phyloP scores from a whole-genome alignment of 1,284 basidiomycete species.

The Microbotryum scabiosae region DNA sequence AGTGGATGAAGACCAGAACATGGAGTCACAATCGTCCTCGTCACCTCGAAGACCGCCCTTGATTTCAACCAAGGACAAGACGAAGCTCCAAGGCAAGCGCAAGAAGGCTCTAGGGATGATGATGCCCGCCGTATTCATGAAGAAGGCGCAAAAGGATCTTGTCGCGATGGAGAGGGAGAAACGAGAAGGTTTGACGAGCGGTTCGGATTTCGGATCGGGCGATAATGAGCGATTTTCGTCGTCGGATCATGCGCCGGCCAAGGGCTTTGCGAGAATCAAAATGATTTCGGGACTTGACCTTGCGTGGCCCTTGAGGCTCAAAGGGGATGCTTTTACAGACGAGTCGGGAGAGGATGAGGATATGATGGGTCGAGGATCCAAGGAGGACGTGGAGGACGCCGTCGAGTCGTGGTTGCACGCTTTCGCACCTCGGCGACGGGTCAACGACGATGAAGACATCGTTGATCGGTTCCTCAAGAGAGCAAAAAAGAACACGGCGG shows the following conservation, averaged over 20 bases:
- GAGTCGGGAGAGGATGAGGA: slow-evolving; percentile 23
- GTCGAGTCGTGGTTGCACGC: slow-evolving; percentile 21
- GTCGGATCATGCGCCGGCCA: not conserved
- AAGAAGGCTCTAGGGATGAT: slow-evolving; percentile 24
- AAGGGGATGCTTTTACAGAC: slow-evolving; percentile 28
- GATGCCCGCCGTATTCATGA: slow-evolving; percentile 35
- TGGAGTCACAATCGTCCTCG: not conserved
- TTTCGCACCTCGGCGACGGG: slow-evolving; percentile 13
- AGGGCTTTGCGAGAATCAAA: slow-evolving; percentile 1
- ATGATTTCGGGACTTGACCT: slow-evolving; percentile 1
- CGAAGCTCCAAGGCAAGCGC: slow-evolving; percentile 23
- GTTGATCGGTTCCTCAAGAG: slow-evolving; percentile 30
- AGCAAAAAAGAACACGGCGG: slow-evolving; percentile 4
- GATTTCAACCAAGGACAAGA: not conserved
- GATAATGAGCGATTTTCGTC: slow-evolving; percentile 14
- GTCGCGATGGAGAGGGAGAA: slow-evolving; percentile 31
- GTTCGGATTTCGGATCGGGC: slow-evolving; percentile 23
- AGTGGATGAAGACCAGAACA: not conserved
- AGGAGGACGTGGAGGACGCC: slow-evolving; percentile 26
- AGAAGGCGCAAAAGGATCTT: slow-evolving; percentile 31
- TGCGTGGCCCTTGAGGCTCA: slow-evolving; percentile 19
- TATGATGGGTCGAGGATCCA: slow-evolving; percentile 2
- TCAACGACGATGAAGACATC: slow-evolving; percentile 20
- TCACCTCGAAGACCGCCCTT: slow-evolving; percentile 10
- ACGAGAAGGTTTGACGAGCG: slow-evolving; percentile 1